phyloP scores from a whole-genome alignment of 148 eudicot genomes.

The Rhododendron simsii region DNA sequence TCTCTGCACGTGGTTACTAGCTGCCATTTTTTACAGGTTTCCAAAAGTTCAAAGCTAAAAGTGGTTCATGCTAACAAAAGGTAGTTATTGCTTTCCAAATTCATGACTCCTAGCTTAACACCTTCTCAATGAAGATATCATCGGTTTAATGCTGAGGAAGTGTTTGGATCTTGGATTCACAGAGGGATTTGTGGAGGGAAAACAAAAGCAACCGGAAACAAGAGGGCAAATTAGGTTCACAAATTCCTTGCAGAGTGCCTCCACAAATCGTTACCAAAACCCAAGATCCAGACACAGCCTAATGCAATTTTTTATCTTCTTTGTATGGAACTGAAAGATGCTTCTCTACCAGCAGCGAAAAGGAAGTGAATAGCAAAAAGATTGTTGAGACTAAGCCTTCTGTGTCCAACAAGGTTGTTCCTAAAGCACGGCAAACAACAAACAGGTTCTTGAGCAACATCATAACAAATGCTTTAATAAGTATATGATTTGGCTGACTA shows the following conservation, averaged over 20 bases:
- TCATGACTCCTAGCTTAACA: neutral
- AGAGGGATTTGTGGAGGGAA: neutral
- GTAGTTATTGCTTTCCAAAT: conserved; percentile 16
- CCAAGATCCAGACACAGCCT: neutral
- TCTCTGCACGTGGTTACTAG: neutral
- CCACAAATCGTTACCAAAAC: neutral
- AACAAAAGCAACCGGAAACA: neutral
- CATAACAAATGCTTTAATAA: neutral
- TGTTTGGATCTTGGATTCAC: neutral
- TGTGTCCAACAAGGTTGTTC: conserved; percentile 26
- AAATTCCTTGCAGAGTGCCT: neutral
- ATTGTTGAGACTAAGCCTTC: conserved; percentile 20
- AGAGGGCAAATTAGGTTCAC: neutral
- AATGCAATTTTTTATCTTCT: neutral
- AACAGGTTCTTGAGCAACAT: conserved; percentile 33
- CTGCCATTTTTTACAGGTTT: conserved; percentile 24
- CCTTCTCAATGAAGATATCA: neutral
- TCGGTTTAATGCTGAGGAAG: neutral
- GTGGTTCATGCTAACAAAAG: conserved; percentile 24
- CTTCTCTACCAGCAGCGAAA: conserved; percentile 20
- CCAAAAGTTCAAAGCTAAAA: conserved; percentile 22
- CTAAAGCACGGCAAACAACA: conserved; percentile 25
- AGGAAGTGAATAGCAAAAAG: conserved; percentile 28
- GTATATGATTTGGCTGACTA: neutral
- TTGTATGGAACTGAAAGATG: neutral